phyloP scores from a whole-genome alignment of 176 grass and related monocot species.

The Secale cereale region DNA sequence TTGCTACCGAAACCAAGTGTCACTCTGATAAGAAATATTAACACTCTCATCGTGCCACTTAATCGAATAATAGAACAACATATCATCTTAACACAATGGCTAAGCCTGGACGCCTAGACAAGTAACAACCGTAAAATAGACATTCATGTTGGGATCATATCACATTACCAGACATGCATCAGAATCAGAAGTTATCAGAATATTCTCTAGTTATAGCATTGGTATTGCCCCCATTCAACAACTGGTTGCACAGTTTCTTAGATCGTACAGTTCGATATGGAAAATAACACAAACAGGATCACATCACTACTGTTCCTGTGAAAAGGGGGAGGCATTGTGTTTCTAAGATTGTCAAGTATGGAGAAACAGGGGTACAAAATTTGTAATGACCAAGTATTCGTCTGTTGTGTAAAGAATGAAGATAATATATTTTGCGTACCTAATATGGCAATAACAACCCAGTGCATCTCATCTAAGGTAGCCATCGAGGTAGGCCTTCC shows the following conservation, averaged over 20 bases:
- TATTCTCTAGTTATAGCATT: background rate
- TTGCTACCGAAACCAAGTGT: no score
- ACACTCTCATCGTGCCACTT: no score
- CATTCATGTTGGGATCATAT: background rate
- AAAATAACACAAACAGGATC: background rate
- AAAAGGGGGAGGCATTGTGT: background rate
- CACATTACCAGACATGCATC: background rate
- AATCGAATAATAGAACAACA: no score
- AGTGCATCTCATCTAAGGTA: background rate
- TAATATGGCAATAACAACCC: background rate
- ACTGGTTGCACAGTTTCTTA: background rate
- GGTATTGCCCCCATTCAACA: constrained; percentile 15
- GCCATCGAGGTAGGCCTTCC: no score
- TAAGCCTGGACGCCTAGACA: no score
- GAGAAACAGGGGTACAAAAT: constrained; percentile 37
- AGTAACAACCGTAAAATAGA: no score
- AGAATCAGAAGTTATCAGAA: background rate
- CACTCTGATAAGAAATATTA: no score
- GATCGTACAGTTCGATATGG: background rate
- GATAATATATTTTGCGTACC: background rate
- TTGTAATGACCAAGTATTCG: background rate
- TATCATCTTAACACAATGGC: no score
- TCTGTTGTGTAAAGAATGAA: constrained; percentile 26
- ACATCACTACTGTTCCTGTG: background rate
- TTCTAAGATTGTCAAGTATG: background rate